A percentile compares a stretch with the other conserved stretches of the same genome.
These are phyloP conservation scores for Lodderomyces elongisporus DNA, from an alignment of 1,139 yeast species.

Conservation along the genomic window DNA sequence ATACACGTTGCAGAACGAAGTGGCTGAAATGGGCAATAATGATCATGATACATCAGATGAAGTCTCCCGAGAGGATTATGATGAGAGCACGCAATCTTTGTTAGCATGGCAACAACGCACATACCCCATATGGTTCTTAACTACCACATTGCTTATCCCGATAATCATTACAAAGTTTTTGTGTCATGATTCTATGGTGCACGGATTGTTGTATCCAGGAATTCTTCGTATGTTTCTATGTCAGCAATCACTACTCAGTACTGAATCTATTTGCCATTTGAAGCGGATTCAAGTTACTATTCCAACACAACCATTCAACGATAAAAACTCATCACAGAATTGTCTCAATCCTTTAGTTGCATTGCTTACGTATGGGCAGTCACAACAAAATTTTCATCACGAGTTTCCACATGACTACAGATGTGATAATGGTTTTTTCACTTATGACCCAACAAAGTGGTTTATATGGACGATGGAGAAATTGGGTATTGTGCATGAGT, in stretches of 20 bases:
- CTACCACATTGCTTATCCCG: constrained; percentile 50
- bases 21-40: constrained; percentile 11
- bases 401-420: constrained; percentile 70
- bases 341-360: constrained; percentile 49
- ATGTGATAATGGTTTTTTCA: constrained; percentile 42
- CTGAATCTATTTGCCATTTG: constrained; percentile 60
- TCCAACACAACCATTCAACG: constrained; percentile 58
- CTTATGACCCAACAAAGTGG: constrained; percentile 70
- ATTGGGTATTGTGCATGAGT: constrained; percentile 36
- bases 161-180: constrained; percentile 34
- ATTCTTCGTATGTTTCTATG: constrained; percentile 50
- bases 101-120: constrained; percentile 56
- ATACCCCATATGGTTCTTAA: constrained; percentile 38
- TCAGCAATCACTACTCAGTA: constrained; percentile 54
- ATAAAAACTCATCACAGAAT: constrained; percentile 49
- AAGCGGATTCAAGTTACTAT: constrained; percentile 37
- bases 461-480: constrained; percentile 36
- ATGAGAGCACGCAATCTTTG: constrained; percentile 20
- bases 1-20: constrained; percentile 1
- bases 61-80: constrained; percentile 13
- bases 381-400: constrained; percentile 64
- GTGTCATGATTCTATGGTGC: constrained; percentile 40
- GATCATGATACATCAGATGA: constrained; percentile 15
- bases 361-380: constrained; percentile 59
- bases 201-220: constrained; percentile 62